phyloP scores from a whole-genome alignment of 176 grass and related monocot species.

The Echinochloa phyllopogon region DNA sequence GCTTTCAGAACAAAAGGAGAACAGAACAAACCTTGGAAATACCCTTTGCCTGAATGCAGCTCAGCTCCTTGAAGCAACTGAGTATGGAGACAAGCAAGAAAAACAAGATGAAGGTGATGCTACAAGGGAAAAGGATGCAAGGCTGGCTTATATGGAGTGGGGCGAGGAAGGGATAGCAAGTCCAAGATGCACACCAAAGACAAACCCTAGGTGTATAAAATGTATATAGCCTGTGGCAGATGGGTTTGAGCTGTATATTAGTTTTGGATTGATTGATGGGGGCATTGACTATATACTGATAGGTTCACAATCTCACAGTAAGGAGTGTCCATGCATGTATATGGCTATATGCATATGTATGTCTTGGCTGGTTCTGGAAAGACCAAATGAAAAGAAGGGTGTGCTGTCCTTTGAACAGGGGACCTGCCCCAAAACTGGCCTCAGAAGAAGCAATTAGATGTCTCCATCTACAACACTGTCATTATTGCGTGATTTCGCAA shows the following conservation, averaged over 20 bases:
- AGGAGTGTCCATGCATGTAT: conserved; percentile 24
- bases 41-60: conserved; percentile 37
- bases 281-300: conserved; percentile 57
- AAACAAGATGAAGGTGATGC: conserved; percentile 53
- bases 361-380: conserved; percentile 65
- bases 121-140: conserved; percentile 30
- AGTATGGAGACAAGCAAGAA: conserved; percentile 60
- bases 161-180: conserved; percentile 45
- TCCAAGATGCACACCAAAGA: conserved; percentile 57
- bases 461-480: conserved; percentile 55
- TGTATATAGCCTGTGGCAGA: conserved; percentile 38
- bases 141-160: conserved; percentile 48
- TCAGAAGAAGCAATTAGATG: conserved; percentile 74
- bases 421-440: conserved; percentile 81
- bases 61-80: conserved; percentile 44
- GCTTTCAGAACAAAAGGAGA: conserved; percentile 46
- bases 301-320: conserved; percentile 45
- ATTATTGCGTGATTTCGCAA: conserved; percentile 42
- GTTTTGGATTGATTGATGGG: conserved; percentile 53
- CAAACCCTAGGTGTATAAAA: conserved; percentile 51
- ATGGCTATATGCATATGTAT: conserved; percentile 23
- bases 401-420: conserved; percentile 67
- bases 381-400: conserved; percentile 59
- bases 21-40: conserved; percentile 68
- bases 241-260: conserved; percentile 64